phyloP scores from a whole-genome alignment of 139 green algal genomes.

The Chlamydomonas sp. region DNA sequence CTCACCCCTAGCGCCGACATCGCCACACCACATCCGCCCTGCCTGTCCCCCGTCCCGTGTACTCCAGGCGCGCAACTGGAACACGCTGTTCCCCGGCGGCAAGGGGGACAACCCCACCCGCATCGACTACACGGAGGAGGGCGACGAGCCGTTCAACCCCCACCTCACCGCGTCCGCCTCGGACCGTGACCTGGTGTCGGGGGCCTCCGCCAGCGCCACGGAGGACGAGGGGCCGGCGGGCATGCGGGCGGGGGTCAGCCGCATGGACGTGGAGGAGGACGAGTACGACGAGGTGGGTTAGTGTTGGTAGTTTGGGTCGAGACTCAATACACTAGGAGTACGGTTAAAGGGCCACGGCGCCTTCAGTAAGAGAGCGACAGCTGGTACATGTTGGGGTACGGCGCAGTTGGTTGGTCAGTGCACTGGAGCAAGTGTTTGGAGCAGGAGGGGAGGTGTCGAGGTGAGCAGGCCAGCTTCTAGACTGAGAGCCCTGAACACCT shows the following conservation, averaged over 20 bases:
- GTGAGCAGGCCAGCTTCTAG: background rate
- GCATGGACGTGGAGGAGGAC: conserved; percentile 65
- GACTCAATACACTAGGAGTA: background rate
- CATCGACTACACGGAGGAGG: conserved; percentile 55
- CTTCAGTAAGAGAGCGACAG: too few relatives aligned
- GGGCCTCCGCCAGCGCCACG: conserved; percentile 4
- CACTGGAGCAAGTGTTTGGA: background rate
- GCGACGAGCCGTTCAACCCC: background rate
- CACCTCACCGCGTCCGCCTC: background rate
- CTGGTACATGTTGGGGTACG: too few relatives aligned
- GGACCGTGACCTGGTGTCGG: conserved; percentile 25
- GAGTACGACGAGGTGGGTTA: conserved; percentile 45
- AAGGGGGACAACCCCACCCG: conserved; percentile 21
- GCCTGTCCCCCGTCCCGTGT: background rate
- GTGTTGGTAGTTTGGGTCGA: background rate
- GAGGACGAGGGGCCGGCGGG: conserved; percentile 14
- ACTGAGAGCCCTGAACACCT: too few relatives aligned
- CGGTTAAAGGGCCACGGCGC: background rate
- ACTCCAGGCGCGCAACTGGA: conserved; percentile 49
- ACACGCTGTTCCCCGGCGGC: conserved; percentile 22
- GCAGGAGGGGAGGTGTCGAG: too few relatives aligned
- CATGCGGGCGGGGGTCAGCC: conserved; percentile 37
- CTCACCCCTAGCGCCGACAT: background rate
- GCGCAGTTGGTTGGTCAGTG: background rate
- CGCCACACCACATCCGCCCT: too few relatives aligned